A percentile compares a stretch with the other conserved stretches of the same genome.
Conservation (phyloP, 495 filamentous ascomycete genomes). For the Filosporella fistucella region DNA sequence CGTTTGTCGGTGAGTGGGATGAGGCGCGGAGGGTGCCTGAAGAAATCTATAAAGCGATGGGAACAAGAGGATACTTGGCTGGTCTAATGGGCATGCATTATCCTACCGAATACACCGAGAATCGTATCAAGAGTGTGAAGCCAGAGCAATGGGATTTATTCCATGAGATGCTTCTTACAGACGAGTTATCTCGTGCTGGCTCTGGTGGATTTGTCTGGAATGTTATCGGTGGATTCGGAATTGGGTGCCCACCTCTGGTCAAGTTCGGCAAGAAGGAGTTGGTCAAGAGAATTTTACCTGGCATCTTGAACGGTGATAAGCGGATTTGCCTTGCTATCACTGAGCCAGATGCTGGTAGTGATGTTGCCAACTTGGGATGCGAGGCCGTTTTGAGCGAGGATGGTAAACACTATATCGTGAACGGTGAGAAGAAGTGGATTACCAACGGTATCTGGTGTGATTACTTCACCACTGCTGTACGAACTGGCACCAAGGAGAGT, state of each 20-base stretch:
- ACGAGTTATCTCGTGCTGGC: slow-evolving; percentile 83
- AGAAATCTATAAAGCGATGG: slow-evolving; percentile 92
- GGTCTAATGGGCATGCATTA: slow-evolving; percentile 82
- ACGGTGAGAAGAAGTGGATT: slow-evolving; percentile 99
- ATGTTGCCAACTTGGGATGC: slow-evolving; percentile 92
- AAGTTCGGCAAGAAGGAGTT: slow-evolving; percentile 88
- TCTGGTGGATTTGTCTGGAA: slow-evolving; percentile 99
- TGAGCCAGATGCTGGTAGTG: slow-evolving; percentile 73
- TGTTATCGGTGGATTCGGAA: slow-evolving; percentile 85
- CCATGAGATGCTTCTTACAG: slow-evolving; percentile 92
- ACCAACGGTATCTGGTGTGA: slow-evolving; percentile 96
- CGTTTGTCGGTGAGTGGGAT: slow-evolving; percentile 93
- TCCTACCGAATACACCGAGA: slow-evolving; percentile 64
- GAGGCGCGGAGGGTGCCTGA: slow-evolving; percentile 74
- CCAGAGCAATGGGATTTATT: slow-evolving; percentile 95
- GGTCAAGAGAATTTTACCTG: slow-evolving; percentile 76
- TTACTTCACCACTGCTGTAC: slow-evolving; percentile 97
- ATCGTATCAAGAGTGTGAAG: slow-evolving; percentile 69
- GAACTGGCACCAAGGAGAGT: slow-evolving; percentile 64
- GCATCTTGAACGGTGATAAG: slow-evolving; percentile 87
- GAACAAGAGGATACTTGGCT: slow-evolving; percentile 84
- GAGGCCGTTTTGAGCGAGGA: slow-evolving; percentile 90
- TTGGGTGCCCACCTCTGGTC: slow-evolving; percentile 85
- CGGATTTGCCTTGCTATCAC: slow-evolving; percentile 88
- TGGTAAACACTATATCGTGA: slow-evolving; percentile 98